Conservation (phyloP, 345 rosid species). For the Microthlaspi erraticum region DNA sequence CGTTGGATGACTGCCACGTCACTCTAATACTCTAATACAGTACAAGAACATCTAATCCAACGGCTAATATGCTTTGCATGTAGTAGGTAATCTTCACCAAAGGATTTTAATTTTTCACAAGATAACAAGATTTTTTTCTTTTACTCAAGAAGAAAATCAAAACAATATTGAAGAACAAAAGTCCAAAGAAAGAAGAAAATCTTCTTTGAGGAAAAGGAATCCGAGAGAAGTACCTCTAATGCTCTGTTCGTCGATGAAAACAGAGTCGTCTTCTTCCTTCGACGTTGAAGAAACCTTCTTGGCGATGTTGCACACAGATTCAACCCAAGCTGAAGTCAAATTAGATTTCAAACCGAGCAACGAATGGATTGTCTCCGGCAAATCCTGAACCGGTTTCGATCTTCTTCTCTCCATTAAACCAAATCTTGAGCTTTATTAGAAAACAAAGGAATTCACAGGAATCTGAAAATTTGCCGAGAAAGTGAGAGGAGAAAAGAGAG, state of each 20-base stretch:
- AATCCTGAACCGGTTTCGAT: constrained; percentile 49
- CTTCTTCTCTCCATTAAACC: constrained; percentile 42
- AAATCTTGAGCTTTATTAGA: constrained; percentile 20
- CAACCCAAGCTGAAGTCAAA: constrained; percentile 65
- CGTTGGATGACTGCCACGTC: constrained; percentile 41
- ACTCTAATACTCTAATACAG: neutral
- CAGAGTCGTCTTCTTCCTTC: constrained; percentile 43
- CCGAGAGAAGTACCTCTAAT: constrained; percentile 49
- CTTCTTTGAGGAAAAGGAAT: neutral
- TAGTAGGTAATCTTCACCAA: constrained; percentile 40
- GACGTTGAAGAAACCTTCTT: constrained; percentile 39
- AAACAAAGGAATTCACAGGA: constrained; percentile 17
- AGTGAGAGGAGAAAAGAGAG: constrained; percentile 19
- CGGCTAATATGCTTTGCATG: constrained; percentile 39
- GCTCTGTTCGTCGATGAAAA: constrained; percentile 35
- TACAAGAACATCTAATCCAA: constrained; percentile 19
- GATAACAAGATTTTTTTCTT: constrained; percentile 14
- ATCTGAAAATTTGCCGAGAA: constrained; percentile 3
- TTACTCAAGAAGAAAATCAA: neutral
- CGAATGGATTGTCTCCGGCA: constrained; percentile 66
- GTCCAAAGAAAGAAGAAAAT: constrained; percentile 28
- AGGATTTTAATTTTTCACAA: constrained; percentile 30
- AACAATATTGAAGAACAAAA: constrained; percentile 16
- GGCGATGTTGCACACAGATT: constrained; percentile 61
- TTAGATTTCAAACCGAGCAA: constrained; percentile 66